Percentiles rank a stretch among this genome's conserved stretches.
phyloP scores from a whole-genome alignment of 441 rosid species.

The Manihot esculenta region DNA sequence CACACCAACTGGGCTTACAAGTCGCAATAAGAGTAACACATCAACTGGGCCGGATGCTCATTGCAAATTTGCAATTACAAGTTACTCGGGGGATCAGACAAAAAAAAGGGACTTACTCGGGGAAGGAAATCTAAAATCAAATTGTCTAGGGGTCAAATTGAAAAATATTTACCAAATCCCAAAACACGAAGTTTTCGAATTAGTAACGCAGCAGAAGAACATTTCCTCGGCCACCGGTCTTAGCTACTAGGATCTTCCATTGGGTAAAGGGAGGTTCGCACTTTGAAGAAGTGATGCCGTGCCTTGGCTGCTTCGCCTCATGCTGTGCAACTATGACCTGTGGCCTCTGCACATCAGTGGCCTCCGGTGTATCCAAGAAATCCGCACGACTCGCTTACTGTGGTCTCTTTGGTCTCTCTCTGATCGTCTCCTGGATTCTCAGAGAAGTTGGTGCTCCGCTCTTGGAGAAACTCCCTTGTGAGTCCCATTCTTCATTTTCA shows the following conservation, averaged over 20 bases:
- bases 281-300: slow-evolving; percentile 25
- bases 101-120: no score
- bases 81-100: no score
- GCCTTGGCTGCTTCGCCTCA: slow-evolving; percentile 67
- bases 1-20: no score
- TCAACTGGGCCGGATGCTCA: no score
- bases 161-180: not conserved
- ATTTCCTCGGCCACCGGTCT: slow-evolving; percentile 5
- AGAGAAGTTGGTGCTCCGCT: slow-evolving; percentile 82
- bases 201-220: not conserved
- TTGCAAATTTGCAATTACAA: no score
- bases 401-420: slow-evolving; percentile 87
- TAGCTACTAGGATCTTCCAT: not conserved
- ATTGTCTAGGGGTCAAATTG: not conserved
- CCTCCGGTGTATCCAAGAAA: slow-evolving; percentile 72
- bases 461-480: slow-evolving; percentile 73
- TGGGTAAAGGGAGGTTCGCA: no score
- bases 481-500: slow-evolving; percentile 18
- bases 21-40: no score
- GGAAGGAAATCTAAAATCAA: no score
- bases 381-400: slow-evolving; percentile 93
- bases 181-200: not conserved
- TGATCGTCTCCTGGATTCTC: slow-evolving; percentile 86
- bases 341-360: slow-evolving; percentile 89
- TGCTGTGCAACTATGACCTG: slow-evolving; percentile 82